Percentiles rank a stretch among this genome's conserved stretches.
phyloP scores from a whole-genome alignment of 176 grass and related monocot species.

The Rhynchospora breviuscula region DNA sequence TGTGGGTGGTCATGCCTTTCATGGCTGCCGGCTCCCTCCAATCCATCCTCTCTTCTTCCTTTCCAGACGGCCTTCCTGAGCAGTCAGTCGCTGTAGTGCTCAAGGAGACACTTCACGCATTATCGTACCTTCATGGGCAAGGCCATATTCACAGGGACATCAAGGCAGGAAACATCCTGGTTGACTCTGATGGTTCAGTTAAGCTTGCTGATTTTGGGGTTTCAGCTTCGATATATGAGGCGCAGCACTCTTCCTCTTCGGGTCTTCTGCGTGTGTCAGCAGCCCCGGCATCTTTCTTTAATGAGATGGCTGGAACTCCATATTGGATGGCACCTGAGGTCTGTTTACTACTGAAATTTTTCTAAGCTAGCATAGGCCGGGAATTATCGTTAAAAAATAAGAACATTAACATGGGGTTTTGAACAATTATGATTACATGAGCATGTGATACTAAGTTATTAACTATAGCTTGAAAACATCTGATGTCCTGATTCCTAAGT shows the following conservation, averaged over 20 bases:
- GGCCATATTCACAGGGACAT: slow-evolving; percentile 92
- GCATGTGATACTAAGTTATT: too few species aligned
- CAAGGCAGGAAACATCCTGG: slow-evolving; percentile 76
- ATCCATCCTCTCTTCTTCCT: slow-evolving; percentile 62
- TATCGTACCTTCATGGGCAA: slow-evolving; percentile 78
- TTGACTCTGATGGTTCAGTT: slow-evolving; percentile 68
- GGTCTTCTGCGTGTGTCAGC: slow-evolving; percentile 17
- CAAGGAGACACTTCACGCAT: slow-evolving; percentile 58
- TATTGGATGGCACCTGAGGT: slow-evolving; percentile 96
- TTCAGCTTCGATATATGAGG: slow-evolving; percentile 87
- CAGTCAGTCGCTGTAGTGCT: slow-evolving; percentile 59
- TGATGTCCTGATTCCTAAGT: too few species aligned
- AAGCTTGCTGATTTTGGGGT: slow-evolving; percentile 95
- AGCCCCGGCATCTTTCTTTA: slow-evolving; percentile 42
- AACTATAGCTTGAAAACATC: too few species aligned
- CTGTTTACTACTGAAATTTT: neutral
- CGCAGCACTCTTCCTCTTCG: slow-evolving; percentile 10
- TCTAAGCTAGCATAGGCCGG: neutral
- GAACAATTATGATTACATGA: neutral
- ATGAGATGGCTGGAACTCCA: slow-evolving; percentile 73
- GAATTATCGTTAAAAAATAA: neutral
- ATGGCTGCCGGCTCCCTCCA: slow-evolving; percentile 82
- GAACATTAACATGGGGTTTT: neutral
- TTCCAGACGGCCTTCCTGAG: slow-evolving; percentile 61
- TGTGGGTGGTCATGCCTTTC: slow-evolving; percentile 97